phyloP scores from a whole-genome alignment of 2,329 filamentous ascomycete genomes.

The Neonectria neomacrospora region DNA sequence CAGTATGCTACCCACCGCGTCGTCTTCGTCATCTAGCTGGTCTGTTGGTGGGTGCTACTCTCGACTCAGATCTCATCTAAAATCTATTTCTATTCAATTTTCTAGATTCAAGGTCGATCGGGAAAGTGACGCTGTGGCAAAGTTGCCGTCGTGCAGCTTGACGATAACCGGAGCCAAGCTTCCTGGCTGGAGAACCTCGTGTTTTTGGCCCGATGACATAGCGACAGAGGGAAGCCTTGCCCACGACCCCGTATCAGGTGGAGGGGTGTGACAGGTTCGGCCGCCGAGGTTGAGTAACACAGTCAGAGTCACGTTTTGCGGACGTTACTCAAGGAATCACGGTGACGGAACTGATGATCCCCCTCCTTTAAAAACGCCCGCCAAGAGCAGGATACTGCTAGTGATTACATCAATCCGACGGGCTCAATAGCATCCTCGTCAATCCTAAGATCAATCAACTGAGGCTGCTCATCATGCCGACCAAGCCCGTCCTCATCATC shows the following conservation, averaged over 20 bases:
- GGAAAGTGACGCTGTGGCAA: constrained; percentile 54
- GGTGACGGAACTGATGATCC: neutral
- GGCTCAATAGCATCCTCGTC: neutral
- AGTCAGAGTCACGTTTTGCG: neutral
- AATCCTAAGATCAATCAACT: neutral
- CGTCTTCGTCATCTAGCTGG: constrained; percentile 45
- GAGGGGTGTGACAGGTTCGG: neutral
- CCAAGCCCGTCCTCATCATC: constrained; percentile 49
- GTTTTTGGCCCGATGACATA: constrained; percentile 36
- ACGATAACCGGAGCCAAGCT: constrained; percentile 59
- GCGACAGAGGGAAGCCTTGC: neutral
- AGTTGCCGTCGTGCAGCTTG: constrained; percentile 59
- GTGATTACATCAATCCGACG: neutral
- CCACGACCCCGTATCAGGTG: neutral
- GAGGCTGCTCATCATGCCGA: neutral
- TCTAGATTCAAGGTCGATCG: constrained; percentile 52
- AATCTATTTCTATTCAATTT: too few species aligned
- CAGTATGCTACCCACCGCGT: constrained; percentile 51
- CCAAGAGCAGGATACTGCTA: neutral
- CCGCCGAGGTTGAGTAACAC: neutral
- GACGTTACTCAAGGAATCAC: neutral
- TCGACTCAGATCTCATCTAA: too few species aligned
- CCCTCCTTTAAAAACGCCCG: neutral
- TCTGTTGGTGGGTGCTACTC: too few species aligned
- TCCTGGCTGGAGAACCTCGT: constrained; percentile 59